Conservation (phyloP, 768 basidiomycete species). For the Tylopilus sp. region DNA sequence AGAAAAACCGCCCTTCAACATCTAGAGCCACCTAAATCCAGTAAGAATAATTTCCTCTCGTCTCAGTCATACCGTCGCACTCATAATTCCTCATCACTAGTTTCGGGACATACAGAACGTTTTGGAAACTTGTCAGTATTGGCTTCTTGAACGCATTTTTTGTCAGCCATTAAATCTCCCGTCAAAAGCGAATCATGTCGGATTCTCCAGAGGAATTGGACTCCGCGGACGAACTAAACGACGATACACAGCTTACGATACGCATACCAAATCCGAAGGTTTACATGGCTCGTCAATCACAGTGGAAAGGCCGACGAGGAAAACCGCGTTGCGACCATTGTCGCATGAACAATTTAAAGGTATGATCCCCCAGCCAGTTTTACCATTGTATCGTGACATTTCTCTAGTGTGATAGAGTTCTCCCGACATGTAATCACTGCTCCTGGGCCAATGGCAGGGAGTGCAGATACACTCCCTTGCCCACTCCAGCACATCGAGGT, state of each 20-base stretch:
- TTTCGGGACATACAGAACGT: neutral
- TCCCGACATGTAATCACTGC: conserved; percentile 71
- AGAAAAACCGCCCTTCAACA: conserved; percentile 6
- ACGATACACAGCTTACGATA: conserved; percentile 57
- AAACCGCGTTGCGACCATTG: conserved; percentile 76
- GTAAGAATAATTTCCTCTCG: conserved; percentile 13
- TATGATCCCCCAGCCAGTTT: conserved; percentile 31
- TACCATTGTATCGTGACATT: conserved; percentile 11
- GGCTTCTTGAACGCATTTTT: conserved; percentile 16
- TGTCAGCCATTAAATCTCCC: conserved; percentile 7
- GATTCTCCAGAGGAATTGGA: conserved; percentile 37
- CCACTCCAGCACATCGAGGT: conserved; percentile 71
- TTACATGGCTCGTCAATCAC: conserved; percentile 65
- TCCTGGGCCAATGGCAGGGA: conserved; percentile 60
- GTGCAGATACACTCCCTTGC: conserved; percentile 70
- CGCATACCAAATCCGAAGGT: conserved; percentile 65
- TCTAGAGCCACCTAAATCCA: conserved; percentile 8
- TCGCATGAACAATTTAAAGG: conserved; percentile 69
- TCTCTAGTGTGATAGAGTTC: conserved; percentile 62
- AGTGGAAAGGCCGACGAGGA: conserved; percentile 72
- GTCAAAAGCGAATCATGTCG: conserved; percentile 28
- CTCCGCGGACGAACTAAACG: conserved; percentile 38
- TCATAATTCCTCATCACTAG: conserved; percentile 10
- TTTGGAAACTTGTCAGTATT: conserved; percentile 5
- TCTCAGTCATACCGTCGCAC: conserved; percentile 4